These are phyloP conservation scores for Melampsora larici-populina DNA, from an alignment of 1,284 basidiomycete species.

Conservation along the genomic window DNA sequence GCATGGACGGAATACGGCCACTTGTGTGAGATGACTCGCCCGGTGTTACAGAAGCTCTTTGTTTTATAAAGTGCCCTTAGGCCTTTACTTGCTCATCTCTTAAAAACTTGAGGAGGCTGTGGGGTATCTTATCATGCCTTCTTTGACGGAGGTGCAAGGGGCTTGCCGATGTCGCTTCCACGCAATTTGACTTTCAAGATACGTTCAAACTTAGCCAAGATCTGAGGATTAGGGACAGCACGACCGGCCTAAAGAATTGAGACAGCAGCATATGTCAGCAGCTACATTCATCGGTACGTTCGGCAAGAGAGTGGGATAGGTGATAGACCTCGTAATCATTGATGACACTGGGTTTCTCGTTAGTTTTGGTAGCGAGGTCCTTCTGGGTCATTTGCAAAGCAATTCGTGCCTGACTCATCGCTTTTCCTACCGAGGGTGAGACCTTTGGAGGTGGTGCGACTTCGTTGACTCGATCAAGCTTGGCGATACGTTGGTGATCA, in stretches of 20 bases:
- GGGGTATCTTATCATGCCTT: conserved; percentile 1
- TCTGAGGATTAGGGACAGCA: conserved; percentile 33
- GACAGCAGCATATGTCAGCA: background rate
- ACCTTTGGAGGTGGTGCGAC: conserved; percentile 37
- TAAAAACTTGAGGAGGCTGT: background rate
- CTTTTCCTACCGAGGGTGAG: conserved; percentile 21
- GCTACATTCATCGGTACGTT: background rate
- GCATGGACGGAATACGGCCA: too few species aligned
- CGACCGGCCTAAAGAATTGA: conserved; percentile 13
- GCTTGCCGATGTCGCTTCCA: conserved; percentile 32
- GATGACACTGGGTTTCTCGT: conserved; percentile 40
- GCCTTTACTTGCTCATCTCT: background rate
- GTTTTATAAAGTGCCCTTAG: too few species aligned
- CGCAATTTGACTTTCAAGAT: conserved; percentile 39
- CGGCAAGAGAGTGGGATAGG: background rate
- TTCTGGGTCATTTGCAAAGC: conserved; percentile 33
- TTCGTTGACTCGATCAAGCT: conserved; percentile 32
- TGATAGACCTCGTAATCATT: conserved; percentile 35
- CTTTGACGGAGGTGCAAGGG: conserved; percentile 16
- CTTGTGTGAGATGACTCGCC: too few species aligned
- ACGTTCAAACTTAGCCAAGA: conserved; percentile 36
- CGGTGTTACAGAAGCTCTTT: too few species aligned
- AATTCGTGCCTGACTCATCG: conserved; percentile 37
- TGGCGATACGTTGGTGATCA: conserved; percentile 38
- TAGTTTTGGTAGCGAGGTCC: conserved; percentile 25